A percentile compares a stretch with the other conserved stretches of the same genome.
Conservation (phyloP, 2,329 filamentous ascomycete species). For the Colletotrichum graminicola region DNA sequence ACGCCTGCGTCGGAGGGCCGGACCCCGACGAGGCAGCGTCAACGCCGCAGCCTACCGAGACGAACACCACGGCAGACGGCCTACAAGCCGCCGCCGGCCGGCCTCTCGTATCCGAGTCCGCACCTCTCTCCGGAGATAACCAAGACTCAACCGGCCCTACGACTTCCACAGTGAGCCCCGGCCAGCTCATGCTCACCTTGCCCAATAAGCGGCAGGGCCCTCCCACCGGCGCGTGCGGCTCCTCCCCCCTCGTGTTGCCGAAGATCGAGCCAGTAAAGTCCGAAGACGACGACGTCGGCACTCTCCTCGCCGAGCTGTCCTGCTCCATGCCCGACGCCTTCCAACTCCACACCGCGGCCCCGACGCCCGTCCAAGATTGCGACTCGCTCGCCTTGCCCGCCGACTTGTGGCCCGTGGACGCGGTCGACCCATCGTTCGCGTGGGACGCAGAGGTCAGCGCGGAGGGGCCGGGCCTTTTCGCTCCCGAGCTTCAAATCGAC, state of each 20-base stretch:
- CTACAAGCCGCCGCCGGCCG: background rate
- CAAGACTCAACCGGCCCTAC: background rate
- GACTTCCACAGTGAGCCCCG: background rate
- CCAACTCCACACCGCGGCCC: slow-evolving; percentile 5
- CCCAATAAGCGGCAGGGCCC: background rate
- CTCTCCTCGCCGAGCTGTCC: slow-evolving; percentile 6
- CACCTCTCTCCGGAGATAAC: slow-evolving; percentile 8
- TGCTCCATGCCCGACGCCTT: background rate
- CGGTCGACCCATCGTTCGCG: background rate
- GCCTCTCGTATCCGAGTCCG: background rate
- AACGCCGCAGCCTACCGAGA: background rate
- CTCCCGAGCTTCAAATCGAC: background rate
- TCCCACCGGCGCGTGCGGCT: background rate
- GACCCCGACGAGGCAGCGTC: background rate
- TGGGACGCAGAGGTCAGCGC: background rate
- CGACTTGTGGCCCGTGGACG: slow-evolving; percentile 9
- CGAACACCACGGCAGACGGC: background rate
- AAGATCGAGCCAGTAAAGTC: background rate
- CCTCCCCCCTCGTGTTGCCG: background rate
- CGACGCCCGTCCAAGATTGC: background rate
- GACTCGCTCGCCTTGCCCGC: background rate
- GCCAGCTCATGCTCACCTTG: background rate
- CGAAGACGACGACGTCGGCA: background rate
- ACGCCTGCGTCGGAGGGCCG: slow-evolving; percentile 23
- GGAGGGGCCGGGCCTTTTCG: background rate